These are phyloP conservation scores for Xylaria cubensis DNA, from an alignment of 495 filamentous ascomycete species.

Conservation along the genomic window DNA sequence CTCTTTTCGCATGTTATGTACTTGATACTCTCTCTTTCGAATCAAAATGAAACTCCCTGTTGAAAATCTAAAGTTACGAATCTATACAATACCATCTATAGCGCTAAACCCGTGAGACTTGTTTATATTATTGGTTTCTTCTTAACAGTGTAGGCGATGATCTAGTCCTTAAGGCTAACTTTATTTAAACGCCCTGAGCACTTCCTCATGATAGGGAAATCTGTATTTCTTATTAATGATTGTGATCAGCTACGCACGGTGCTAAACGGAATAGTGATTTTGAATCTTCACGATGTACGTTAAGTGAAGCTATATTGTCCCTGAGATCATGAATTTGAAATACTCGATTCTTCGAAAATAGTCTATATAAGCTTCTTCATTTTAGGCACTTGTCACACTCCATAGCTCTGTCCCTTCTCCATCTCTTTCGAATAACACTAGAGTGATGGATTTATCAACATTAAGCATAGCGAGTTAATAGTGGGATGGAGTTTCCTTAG, in stretches of 20 bases:
- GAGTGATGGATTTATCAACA: background rate
- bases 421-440: background rate
- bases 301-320: background rate
- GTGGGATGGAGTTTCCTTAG: background rate
- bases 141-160: too few relatives aligned
- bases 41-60: background rate
- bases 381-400: background rate
- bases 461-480: background rate
- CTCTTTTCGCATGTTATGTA: background rate
- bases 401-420: background rate
- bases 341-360: background rate
- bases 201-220: too few relatives aligned
- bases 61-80: background rate
- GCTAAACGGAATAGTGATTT: too few relatives aligned
- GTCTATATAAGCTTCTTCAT: background rate
- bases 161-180: too few relatives aligned
- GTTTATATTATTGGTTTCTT: too few relatives aligned
- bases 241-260: too few relatives aligned
- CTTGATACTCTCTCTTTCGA: background rate
- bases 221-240: too few relatives aligned
- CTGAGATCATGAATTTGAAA: background rate
- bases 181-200: too few relatives aligned
- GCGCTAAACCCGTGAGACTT: too few relatives aligned
- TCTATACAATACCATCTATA: too few relatives aligned
- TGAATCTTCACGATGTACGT: background rate